These are phyloP conservation scores for Fonsecaea monophora DNA, from an alignment of 2,329 filamentous ascomycete genomes.

Conservation along the genomic window DNA sequence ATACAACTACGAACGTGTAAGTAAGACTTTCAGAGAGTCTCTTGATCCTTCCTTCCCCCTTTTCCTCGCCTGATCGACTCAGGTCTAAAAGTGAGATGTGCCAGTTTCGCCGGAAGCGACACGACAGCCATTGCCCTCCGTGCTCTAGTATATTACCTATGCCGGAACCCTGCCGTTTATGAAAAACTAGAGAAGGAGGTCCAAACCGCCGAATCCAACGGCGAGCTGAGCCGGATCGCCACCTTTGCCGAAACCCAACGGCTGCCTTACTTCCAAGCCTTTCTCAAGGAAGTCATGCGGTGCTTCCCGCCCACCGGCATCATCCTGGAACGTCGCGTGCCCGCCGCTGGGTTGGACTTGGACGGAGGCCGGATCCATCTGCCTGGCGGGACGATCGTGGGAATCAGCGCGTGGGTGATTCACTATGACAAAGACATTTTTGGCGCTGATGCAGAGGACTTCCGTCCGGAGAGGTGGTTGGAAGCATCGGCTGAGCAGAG, in stretches of 20 bases:
- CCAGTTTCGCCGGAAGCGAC: too few species aligned
- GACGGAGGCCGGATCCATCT: neutral
- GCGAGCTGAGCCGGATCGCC: neutral
- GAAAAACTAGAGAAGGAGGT: neutral
- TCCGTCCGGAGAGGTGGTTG: neutral
- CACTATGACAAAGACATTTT: neutral
- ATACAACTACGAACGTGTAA: too few species aligned
- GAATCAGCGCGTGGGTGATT: neutral
- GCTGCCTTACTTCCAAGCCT: neutral
- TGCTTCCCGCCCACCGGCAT: neutral
- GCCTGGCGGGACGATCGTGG: neutral
- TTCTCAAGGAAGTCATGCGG: neutral
- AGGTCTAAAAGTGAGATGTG: too few species aligned
- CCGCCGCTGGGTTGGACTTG: too few species aligned
- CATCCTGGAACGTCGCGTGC: too few species aligned
- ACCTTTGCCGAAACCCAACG: neutral
- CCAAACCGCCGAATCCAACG: neutral
- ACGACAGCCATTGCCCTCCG: too few species aligned
- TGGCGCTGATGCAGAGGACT: conserved; percentile 4
- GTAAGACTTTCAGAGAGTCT: too few species aligned
- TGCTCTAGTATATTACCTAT: too few species aligned
- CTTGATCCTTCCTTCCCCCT: too few species aligned
- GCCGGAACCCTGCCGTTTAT: too few species aligned
- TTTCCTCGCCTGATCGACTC: too few species aligned
- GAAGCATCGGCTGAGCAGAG: too few species aligned